Evolutionary conservation across 23 red algal species (phyloP), one percentile per base, ranked within the genome.

Genomic region (Gracilaria vermiculophylla): DNA sequence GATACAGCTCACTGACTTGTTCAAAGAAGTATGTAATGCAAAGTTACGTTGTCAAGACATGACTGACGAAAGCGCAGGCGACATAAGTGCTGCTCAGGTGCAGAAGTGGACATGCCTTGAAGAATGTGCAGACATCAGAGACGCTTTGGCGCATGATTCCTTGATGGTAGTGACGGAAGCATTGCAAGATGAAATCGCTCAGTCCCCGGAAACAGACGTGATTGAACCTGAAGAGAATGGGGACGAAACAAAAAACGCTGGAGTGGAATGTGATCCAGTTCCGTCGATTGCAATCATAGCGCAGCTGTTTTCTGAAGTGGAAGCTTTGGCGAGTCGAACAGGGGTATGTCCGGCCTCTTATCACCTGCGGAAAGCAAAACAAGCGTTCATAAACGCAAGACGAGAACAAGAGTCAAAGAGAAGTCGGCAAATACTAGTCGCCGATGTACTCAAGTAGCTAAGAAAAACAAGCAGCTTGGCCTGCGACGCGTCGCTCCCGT

Each of bases 291-390:
- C 58, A 35, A 12, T 25, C 29, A 64, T 64, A 25, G 58, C 58
- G 2, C 58, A 64, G 29, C 32, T 64, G 58, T 64, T 64, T 34
- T 64, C 58, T 16, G 58, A 64, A 32, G 58, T 64, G 58, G 58
- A 64, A 24, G 58, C 58, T 0, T 64, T 64, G 21, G 25, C 58
- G 29, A 64, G 58, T 16, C 58, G 58, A 64, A 64, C 58, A 7
- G 58, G 58, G 35, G 58, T 64, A 24, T 64, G 58, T 17, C 35
- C 58, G 8, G 58, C 58, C 28, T 64, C 58, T 34, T 64, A 35
- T 64, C 58, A 64, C 21, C 58, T 64, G 1, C 58, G 58, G 28
- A 64, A 64, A 64, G 58, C 58, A 64, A 64, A 64, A 16, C 58
- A 64, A 64, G 58, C 58, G 32, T 28, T 64, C 14, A 64, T 64